Conservation (phyloP, 371 early-diverging fungal genomes). For the Mortierella sp. region DNA sequence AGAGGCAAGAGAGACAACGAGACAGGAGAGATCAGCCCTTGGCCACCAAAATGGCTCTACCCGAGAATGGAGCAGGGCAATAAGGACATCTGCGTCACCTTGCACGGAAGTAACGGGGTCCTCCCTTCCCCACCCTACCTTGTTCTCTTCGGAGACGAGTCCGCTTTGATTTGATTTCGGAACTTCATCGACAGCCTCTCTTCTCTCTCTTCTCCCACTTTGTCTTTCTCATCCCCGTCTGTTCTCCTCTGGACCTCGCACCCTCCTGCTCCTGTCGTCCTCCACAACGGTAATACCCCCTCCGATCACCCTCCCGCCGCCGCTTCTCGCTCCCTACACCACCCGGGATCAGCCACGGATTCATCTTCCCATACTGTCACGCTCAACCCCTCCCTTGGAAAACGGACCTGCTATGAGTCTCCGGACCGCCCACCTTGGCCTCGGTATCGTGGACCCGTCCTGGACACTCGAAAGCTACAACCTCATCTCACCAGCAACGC, state of each 20-base stretch:
- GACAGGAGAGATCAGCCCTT: too few species aligned
- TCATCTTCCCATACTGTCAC: neutral
- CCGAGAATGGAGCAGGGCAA: neutral
- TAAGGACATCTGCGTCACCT: too few species aligned
- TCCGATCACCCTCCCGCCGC: neutral
- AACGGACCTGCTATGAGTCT: too few species aligned
- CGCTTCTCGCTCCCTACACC: neutral
- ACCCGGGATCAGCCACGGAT: slow-evolving; percentile 8
- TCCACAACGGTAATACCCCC: slow-evolving; percentile 5
- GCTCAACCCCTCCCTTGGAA: too few species aligned
- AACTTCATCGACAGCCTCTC: neutral
- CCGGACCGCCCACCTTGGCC: too few species aligned
- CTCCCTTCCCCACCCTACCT: too few species aligned
- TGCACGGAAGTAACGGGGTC: neutral
- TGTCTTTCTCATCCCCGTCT: neutral
- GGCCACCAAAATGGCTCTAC: slow-evolving; percentile 8
- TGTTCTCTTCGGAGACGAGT: neutral
- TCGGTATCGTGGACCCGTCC: too few species aligned
- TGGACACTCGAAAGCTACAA: too few species aligned
- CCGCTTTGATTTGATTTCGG: slow-evolving; percentile 6
- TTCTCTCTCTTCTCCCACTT: neutral
- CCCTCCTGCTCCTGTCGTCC: neutral
- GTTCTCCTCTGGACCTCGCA: neutral
- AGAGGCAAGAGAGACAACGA: neutral
- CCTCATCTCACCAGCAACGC: too few species aligned